These are phyloP conservation scores for Cephalotrichum gorgonifer DNA, from an alignment of 2,329 filamentous ascomycete genomes.

Conservation along the genomic window DNA sequence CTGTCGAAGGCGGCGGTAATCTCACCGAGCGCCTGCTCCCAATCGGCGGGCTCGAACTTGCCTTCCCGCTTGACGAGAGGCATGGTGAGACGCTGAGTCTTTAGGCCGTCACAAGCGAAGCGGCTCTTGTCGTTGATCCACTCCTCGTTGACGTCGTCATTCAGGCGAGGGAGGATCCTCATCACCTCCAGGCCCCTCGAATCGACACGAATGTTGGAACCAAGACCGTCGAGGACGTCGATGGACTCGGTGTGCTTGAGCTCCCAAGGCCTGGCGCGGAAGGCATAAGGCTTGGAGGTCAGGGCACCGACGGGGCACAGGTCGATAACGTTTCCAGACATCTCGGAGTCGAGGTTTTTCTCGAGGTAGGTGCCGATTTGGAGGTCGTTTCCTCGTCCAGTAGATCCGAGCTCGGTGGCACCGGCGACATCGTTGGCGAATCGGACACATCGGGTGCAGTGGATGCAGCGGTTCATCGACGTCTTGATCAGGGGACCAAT, in stretches of 20 bases:
- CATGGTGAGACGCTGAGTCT: slow-evolving; percentile 90
- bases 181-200: slow-evolving; percentile 91
- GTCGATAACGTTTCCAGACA: slow-evolving; percentile 96
- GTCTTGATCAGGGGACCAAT: slow-evolving; percentile 98
- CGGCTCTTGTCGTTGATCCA: slow-evolving; percentile 99
- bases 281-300: slow-evolving; percentile 95
- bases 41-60: slow-evolving; percentile 84
- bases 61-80: slow-evolving; percentile 81
- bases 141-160: slow-evolving; percentile 97
- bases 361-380: slow-evolving; percentile 98
- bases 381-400: slow-evolving; percentile 90
- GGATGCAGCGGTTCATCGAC: slow-evolving; percentile 99
- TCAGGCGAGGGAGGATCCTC: slow-evolving; percentile 83
- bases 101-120: slow-evolving; percentile 92
- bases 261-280: slow-evolving; percentile 94
- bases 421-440: slow-evolving; percentile 97
- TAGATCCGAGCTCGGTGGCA: slow-evolving; percentile 87
- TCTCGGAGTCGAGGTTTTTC: slow-evolving; percentile 82
- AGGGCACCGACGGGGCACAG: slow-evolving; percentile 95
- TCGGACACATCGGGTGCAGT: slow-evolving; percentile 95
- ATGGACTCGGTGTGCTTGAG: slow-evolving; percentile 92
- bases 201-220: slow-evolving; percentile 91
- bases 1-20: slow-evolving; percentile 72
- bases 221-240: slow-evolving; percentile 85
- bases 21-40: slow-evolving; percentile 90